Evolutionary conservation across 2,329 filamentous ascomycete genomes (phyloP).

Genomic region (Ophiocordyceps camponoti-floridani): DNA sequence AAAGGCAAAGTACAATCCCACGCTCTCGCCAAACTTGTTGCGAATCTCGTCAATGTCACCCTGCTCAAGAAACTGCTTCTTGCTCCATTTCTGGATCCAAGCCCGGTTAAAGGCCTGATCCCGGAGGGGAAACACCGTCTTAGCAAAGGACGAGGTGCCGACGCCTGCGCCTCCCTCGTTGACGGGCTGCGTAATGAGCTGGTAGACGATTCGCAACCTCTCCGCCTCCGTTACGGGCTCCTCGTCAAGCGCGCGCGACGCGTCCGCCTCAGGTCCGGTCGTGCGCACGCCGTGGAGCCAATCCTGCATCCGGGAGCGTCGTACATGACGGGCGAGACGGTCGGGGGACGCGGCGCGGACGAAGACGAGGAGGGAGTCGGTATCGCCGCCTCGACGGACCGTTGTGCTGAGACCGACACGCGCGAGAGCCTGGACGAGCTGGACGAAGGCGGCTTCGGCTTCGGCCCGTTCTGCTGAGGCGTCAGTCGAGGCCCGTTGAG

Average conservation of each 20-base stretch:
- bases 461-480: constrained; percentile 39
- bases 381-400: constrained; percentile 57
- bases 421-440: constrained; percentile 58
- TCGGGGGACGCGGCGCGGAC: constrained; percentile 60
- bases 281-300: constrained; percentile 83
- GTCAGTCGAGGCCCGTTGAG: not conserved
- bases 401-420: constrained; percentile 72
- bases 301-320: constrained; percentile 75
- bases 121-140: constrained; percentile 63
- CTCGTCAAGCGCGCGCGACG: constrained; percentile 45
- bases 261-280: constrained; percentile 56
- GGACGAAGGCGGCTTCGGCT: constrained; percentile 59
- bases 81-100: constrained; percentile 60
- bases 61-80: constrained; percentile 48
- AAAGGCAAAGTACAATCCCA: constrained; percentile 93
- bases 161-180: constrained; percentile 67
- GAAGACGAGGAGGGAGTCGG: constrained; percentile 64
- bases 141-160: constrained; percentile 55
- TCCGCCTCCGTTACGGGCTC: constrained; percentile 80
- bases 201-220: constrained; percentile 70
- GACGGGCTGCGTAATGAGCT: constrained; percentile 58
- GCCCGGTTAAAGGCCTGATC: constrained; percentile 57
- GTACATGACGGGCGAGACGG: constrained; percentile 63
- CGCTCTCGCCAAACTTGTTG: constrained; percentile 61
- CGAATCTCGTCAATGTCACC: constrained; percentile 57